Percentiles rank a stretch among this genome's conserved stretches.
Evolutionary conservation across 805 yeast genomes (phyloP).

Genomic region (Hanseniaspora guilliermondii): DNA sequence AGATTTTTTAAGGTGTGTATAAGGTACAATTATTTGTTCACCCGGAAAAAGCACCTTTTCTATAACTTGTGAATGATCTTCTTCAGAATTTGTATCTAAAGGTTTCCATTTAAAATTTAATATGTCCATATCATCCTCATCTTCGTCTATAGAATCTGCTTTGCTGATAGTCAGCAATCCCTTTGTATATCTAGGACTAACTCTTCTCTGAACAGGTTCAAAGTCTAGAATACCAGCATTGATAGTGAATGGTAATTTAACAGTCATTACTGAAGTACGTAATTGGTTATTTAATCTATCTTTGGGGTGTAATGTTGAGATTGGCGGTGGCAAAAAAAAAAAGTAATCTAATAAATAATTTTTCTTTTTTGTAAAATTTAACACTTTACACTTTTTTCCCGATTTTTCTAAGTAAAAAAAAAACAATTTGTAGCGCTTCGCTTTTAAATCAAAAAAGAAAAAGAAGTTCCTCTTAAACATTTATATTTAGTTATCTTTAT

Average conservation of each 20-base stretch:
- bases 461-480: not conserved
- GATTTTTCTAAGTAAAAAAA: no score
- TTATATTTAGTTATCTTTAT: no score
- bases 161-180: constrained; percentile 1
- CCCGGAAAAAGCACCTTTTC: constrained; percentile 7
- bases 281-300: not conserved
- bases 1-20: not conserved
- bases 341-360: not conserved
- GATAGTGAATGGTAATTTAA: constrained; percentile 1
- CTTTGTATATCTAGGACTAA: not conserved
- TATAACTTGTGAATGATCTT: not conserved
- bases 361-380: no score
- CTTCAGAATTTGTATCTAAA: not conserved
- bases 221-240: constrained; percentile 2
- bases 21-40: constrained; percentile 9
- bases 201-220: not conserved
- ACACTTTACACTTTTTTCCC: no score
- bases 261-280: not conserved
- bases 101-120: constrained; percentile 9
- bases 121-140: constrained; percentile 1
- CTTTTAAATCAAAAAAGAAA: not conserved
- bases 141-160: not conserved
- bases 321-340: not conserved
- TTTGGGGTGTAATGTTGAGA: not conserved
- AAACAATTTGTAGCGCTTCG: no score